Conservation (phyloP, 345 rosid genomes). For the Eucalyptus cloeziana region DNA sequence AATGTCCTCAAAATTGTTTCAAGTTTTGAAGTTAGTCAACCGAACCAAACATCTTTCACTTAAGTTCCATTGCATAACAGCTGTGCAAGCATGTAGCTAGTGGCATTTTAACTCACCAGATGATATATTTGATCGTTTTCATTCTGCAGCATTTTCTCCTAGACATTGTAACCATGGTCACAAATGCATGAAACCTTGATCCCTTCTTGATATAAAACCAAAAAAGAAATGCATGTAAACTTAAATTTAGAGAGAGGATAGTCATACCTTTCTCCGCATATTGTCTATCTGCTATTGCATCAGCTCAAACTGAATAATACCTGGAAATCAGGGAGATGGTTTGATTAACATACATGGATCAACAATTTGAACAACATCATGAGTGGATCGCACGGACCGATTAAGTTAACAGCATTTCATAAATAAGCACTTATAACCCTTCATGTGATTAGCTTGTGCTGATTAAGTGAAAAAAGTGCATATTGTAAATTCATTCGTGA, state of each 20-base stretch:
- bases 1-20: background rate
- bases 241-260: background rate
- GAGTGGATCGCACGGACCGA: background rate
- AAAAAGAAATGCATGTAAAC: background rate
- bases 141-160: slow-evolving; percentile 16
- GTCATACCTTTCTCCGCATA: slow-evolving; percentile 8
- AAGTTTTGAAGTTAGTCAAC: background rate
- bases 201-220: background rate
- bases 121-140: slow-evolving; percentile 15
- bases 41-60: too few relatives aligned
- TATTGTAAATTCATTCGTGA: background rate
- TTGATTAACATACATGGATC: background rate
- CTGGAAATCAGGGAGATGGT: background rate
- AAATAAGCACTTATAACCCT: background rate
- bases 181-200: background rate
- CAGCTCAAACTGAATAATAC: slow-evolving; percentile 9
- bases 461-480: background rate
- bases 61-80: background rate
- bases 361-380: background rate
- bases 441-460: background rate
- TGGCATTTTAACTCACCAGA: background rate
- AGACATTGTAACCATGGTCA: background rate
- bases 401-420: background rate
- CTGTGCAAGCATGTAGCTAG: background rate
- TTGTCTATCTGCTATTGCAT: slow-evolving; percentile 11